phyloP scores from a whole-genome alignment of 257 asterid species.

The Solanum boliviense region DNA sequence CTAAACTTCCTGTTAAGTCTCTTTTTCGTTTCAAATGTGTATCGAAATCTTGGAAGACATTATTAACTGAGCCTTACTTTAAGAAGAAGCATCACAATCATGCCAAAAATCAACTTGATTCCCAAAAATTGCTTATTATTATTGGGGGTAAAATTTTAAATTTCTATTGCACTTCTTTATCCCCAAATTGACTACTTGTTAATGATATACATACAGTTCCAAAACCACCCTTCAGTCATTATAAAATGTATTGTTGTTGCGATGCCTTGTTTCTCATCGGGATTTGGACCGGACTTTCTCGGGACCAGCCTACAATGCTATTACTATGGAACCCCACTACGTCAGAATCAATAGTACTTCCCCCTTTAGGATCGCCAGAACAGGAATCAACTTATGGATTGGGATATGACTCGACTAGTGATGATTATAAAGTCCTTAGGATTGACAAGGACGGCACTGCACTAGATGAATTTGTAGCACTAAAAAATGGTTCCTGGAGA shows the following conservation, averaged over 20 bases:
- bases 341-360: background rate
- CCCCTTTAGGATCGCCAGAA: background rate
- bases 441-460: background rate
- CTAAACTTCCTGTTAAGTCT: background rate
- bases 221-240: background rate
- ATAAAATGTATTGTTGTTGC: background rate
- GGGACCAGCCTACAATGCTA: background rate
- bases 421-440: background rate
- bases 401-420: background rate
- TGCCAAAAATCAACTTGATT: background rate
- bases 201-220: background rate
- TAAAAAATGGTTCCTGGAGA: background rate
- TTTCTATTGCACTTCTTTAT: background rate
- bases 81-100: background rate
- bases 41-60: background rate
- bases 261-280: background rate
- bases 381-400: background rate
- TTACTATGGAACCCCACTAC: background rate
- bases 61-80: no score
- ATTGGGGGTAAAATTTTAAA: background rate
- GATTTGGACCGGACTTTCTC: no score
- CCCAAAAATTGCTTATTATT: no score
- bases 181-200: background rate
- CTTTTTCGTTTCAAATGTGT: background rate
- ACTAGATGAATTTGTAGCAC: background rate